Percentiles rank a stretch among this genome's conserved stretches.
Conservation (phyloP, 331 rosid species). For the Pyrus hybrid region DNA sequence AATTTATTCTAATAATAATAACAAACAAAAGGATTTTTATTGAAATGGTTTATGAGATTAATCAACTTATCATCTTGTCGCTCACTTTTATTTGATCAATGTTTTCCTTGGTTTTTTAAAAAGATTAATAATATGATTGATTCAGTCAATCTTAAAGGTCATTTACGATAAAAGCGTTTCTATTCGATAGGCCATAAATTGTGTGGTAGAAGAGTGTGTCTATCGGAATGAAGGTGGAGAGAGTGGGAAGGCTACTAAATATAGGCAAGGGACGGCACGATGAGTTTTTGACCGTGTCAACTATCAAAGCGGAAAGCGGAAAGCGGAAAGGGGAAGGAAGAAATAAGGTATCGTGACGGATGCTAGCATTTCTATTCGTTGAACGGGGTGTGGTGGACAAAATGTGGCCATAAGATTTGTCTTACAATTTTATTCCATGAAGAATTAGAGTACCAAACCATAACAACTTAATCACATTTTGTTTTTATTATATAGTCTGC, state of each 20-base stretch:
- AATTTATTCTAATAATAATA: not conserved
- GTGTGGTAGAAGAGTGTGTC: not conserved
- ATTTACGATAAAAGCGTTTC: not conserved
- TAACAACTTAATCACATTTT: not conserved
- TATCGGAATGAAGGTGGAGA: too few species aligned
- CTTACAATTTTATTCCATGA: not conserved
- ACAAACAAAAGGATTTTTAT: too few species aligned
- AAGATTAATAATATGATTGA: not conserved
- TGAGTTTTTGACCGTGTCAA: not conserved
- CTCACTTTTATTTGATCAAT: not conserved
- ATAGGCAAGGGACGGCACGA: not conserved
- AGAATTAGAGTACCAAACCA: not conserved
- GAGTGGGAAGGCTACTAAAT: not conserved
- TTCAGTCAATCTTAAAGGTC: not conserved
- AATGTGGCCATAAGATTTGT: not conserved
- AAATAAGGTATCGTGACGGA: constrained; percentile 5
- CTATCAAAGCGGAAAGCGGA: not conserved
- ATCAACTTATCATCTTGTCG: too few species aligned
- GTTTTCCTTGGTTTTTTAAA: not conserved
- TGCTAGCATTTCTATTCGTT: not conserved
- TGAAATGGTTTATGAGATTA: too few species aligned
- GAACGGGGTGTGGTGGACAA: constrained; percentile 10
- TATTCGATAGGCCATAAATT: too few species aligned
- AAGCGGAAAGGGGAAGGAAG: not conserved
- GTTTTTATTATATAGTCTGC: too few species aligned